phyloP scores from a whole-genome alignment of 2,329 filamentous ascomycete genomes.

The Xylariomycetidae sp. region DNA sequence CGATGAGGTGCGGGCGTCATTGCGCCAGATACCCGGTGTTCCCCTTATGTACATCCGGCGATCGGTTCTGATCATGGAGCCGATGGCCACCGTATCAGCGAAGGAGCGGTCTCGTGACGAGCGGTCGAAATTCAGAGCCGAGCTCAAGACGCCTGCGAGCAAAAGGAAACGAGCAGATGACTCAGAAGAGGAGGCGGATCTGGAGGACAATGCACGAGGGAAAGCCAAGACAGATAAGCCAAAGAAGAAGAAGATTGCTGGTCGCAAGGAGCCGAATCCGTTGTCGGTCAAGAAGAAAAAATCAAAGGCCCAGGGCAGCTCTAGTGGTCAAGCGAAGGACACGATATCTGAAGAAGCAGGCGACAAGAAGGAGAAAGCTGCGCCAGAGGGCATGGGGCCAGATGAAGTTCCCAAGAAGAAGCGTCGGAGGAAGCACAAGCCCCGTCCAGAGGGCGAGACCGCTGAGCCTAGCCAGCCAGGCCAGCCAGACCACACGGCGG shows the following conservation, averaged over 20 bases:
- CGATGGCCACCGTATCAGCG: constrained; percentile 64
- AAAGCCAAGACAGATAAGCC: constrained; percentile 11
- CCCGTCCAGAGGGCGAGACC: no score
- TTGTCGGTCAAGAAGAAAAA: constrained; percentile 64
- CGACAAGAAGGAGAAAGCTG: constrained; percentile 5
- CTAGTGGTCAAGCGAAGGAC: constrained; percentile 15
- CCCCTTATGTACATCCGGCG: constrained; percentile 73
- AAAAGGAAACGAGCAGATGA: constrained; percentile 46
- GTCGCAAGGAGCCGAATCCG: constrained; percentile 65
- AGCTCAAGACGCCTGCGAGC: constrained; percentile 48
- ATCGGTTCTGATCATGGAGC: constrained; percentile 66
- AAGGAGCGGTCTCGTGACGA: constrained; percentile 62
- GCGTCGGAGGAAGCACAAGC: constrained; percentile 22
- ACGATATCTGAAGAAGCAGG: constrained; percentile 12
- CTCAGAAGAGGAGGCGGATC: constrained; percentile 16
- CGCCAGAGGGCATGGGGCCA: constrained; percentile 4
- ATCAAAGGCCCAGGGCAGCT: constrained; percentile 6
- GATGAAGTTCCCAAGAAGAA: constrained; percentile 17
- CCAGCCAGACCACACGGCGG: no score
- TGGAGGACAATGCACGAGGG: constrained; percentile 18
- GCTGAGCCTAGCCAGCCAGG: no score
- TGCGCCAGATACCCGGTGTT: constrained; percentile 64
- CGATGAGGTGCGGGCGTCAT: constrained; percentile 51
- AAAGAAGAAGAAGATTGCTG: constrained; percentile 49
- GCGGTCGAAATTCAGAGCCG: constrained; percentile 66